phyloP scores from a whole-genome alignment of 768 basidiomycete species.

The Rhodotorula taiwanensis region DNA sequence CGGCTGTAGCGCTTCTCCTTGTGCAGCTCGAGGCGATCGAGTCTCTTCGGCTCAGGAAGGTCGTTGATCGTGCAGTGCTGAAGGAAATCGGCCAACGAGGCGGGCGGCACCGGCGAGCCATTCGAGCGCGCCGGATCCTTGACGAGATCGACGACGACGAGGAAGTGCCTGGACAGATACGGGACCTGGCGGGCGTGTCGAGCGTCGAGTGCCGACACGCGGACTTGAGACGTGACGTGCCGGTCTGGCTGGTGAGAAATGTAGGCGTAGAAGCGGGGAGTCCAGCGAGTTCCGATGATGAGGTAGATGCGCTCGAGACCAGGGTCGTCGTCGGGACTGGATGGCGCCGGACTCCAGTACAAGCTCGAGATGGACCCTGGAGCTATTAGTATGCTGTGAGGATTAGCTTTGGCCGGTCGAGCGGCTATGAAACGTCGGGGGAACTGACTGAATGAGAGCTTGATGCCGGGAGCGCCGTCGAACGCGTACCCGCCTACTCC shows the following conservation, averaged over 20 bases:
- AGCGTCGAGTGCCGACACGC: slow-evolving; percentile 13
- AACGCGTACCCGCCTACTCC: background rate
- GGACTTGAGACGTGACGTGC: background rate
- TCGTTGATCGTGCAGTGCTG: background rate
- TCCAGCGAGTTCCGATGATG: slow-evolving; percentile 5
- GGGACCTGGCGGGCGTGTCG: background rate
- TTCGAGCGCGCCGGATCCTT: no score
- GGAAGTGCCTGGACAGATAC: slow-evolving; percentile 4
- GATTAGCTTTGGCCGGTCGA: no score
- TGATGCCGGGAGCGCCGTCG: no score
- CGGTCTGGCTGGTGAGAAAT: no score
- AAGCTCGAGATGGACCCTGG: background rate
- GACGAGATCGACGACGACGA: background rate
- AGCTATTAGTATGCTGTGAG: no score
- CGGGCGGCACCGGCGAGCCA: background rate
- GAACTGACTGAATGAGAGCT: no score
- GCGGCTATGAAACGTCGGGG: no score
- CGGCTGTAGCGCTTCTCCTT: background rate
- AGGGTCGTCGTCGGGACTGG: background rate
- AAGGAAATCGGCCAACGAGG: background rate
- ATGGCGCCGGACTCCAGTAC: background rate
- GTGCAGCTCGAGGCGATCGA: background rate
- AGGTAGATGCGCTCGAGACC: background rate
- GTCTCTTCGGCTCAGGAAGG: background rate
- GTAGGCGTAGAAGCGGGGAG: slow-evolving; percentile 8